Conservation (phyloP, 2,329 filamentous ascomycete species). For the Diplodia scrobiculata region DNA sequence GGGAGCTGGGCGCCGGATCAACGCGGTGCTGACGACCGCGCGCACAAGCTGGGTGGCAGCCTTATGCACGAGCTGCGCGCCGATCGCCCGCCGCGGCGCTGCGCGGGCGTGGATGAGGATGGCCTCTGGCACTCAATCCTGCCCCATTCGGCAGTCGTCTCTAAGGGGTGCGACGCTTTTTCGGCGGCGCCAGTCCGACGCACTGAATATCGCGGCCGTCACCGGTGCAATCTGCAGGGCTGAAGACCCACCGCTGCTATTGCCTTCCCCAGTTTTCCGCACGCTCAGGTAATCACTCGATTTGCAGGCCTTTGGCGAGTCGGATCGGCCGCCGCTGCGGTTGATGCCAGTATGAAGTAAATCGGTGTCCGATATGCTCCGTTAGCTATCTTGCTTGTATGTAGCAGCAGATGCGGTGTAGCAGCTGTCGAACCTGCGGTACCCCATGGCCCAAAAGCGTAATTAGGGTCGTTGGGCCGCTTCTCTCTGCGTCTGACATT, state of each 20-base stretch:
- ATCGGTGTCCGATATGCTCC: neutral
- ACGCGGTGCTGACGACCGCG: constrained; percentile 21
- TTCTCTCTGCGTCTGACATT: neutral
- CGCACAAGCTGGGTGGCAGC: constrained; percentile 21
- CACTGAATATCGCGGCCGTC: constrained; percentile 14
- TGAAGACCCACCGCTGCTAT: constrained; percentile 28
- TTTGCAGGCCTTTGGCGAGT: constrained; percentile 24
- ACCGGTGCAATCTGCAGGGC: constrained; percentile 28
- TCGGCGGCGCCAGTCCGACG: neutral
- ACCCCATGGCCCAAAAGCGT: neutral
- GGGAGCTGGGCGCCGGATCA: constrained; percentile 18
- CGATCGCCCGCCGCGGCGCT: constrained; percentile 17
- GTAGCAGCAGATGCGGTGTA: neutral
- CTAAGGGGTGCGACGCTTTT: constrained; percentile 12
- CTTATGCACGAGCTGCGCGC: constrained; percentile 22
- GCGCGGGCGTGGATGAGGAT: constrained; percentile 12
- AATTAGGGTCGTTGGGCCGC: neutral
- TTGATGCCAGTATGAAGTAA: constrained; percentile 1
- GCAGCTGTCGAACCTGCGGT: neutral
- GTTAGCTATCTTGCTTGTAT: neutral
- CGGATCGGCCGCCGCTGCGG: constrained; percentile 14
- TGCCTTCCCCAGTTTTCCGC: constrained; percentile 29
- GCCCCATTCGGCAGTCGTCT: constrained; percentile 10
- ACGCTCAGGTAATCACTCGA: constrained; percentile 27
- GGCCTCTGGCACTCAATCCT: constrained; percentile 11